Base-by-base conservation (phyloP, 805 yeast species). In the Wickerhamomyces queroliae region DNA sequence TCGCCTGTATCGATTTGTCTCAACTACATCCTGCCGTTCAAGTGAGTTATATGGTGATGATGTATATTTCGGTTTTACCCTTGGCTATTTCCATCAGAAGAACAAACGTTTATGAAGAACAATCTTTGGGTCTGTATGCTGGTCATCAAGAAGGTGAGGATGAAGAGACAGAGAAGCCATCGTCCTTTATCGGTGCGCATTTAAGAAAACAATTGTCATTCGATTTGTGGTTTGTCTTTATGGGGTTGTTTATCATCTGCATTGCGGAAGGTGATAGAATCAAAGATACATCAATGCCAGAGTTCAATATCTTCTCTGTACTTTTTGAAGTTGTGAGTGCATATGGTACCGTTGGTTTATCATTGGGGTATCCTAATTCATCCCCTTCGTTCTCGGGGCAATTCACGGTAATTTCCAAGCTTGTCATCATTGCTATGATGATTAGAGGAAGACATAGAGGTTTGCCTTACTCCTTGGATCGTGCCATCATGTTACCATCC, bases 81-180 rank as follows among this genome's bases (percentile, higher is more conserved):
- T 67, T 93, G 50, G 99, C 99, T 24, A 93, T 93, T 47, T 87
- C 96, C 28, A 89, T 93, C 46, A 79, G 99, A 65, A 76, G 97
- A 59, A 93, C 99, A 16, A 93, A 93, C 59, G 99, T 93, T 40
- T 93, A 93, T 64, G 99, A 93, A 59, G 99, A 93, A 55, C 98
- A 89, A 57, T 85, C 96, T 0, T 64, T 93, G 41, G 99, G 99
- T n/a, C 74, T 89, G n/a, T 90, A 86, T 55, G 72, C 64, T n/a
- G 61, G 61, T 8, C 57, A 58, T 3, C 36, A 36, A 2, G 45
- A 40, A 10, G 35, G 39, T 3, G 55, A 46, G 22, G 46, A 43
- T 32, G 49, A 48, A 29, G 60, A 64, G 7, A 49, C 53, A 5
- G 68, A 71, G 15, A 67, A 64, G 33, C 65, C 70, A 4, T 72